These are phyloP conservation scores for Suillus sp. DNA, from an alignment of 768 basidiomycete species.

Conservation along the genomic window DNA sequence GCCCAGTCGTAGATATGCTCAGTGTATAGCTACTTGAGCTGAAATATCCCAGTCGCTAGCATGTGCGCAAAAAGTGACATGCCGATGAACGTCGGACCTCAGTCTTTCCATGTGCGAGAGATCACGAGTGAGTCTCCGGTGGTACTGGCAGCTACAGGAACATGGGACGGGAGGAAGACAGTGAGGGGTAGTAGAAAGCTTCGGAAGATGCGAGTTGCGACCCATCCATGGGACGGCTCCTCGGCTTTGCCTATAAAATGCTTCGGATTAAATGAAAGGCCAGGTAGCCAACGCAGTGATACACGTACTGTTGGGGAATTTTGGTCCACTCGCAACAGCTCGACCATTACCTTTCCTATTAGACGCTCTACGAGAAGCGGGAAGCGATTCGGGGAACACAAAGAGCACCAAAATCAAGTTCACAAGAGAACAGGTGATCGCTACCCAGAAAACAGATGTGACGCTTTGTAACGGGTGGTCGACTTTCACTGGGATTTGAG, in stretches of 20 bases:
- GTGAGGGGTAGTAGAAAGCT: slow-evolving; percentile 64
- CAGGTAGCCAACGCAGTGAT: background rate
- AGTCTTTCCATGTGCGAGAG: slow-evolving; percentile 59
- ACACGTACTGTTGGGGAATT: slow-evolving; percentile 17
- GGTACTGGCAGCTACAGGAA: slow-evolving; percentile 41
- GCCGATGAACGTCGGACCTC: slow-evolving; percentile 73
- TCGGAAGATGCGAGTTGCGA: slow-evolving; percentile 32
- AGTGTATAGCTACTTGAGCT: slow-evolving; percentile 78
- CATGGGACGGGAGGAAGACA: slow-evolving; percentile 63
- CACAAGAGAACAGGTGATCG: slow-evolving; percentile 43
- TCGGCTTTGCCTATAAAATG: background rate
- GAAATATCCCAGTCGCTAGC: slow-evolving; percentile 72
- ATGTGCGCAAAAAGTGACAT: slow-evolving; percentile 62
- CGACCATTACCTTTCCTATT: slow-evolving; percentile 35
- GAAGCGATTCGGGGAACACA: slow-evolving; percentile 59
- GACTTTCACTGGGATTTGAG: slow-evolving; percentile 19
- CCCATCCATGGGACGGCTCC: slow-evolving; percentile 10
- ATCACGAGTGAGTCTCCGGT: slow-evolving; percentile 62
- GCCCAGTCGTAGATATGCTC: slow-evolving; percentile 72
- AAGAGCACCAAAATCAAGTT: slow-evolving; percentile 63
- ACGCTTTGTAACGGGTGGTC: slow-evolving; percentile 41
- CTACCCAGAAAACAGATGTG: slow-evolving; percentile 56
- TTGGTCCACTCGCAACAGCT: slow-evolving; percentile 19
- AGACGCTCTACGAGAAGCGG: slow-evolving; percentile 27
- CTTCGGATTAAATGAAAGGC: slow-evolving; percentile 7